Base-by-base conservation (phyloP, 1,284 basidiomycete genomes). In the Pyrrhoderma lamaoense region DNA sequence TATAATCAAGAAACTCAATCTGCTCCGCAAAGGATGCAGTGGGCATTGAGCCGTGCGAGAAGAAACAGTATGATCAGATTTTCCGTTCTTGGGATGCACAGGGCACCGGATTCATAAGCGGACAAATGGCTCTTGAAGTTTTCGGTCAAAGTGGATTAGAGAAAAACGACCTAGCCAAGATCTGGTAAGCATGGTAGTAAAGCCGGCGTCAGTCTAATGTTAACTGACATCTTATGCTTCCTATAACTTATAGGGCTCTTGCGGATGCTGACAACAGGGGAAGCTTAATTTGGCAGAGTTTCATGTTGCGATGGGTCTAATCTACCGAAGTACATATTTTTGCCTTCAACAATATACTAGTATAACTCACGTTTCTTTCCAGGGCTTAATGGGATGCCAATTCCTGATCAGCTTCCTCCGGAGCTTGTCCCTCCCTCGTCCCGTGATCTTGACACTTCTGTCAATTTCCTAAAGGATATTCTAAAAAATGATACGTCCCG, bases 251-350 rank as follows among this genome's bases (percentile, higher is more conserved):
- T 59, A 94, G 92, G 92, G 85, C 82, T 25, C 76, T 96, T 8
- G 89, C 92, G 22, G 93, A 97, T 67, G 77, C 79, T 38, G 87
- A 93, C 60, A 92, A 96, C 69, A 82, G 91, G 93, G 93, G 27
- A 94, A 93, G 68, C 79, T 97, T 52, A 98, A 97, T 64, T 74
- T 95, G 42, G 89, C 92, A 21, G 95, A 99, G 66, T 99, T 99
- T 67, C 93, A 99, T 65, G 90, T 98, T 51, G 96, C 95, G 1
- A 99, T 99, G 95, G 94, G 91, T 54, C 74, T 99, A 52, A 97
- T 99, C 64, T 98, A 95, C 70, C 84, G 95, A 62, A 79, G 93
- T 94, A 68, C 60, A 13, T 79, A 8, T 42, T 51, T 51, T 39
- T 38, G 23, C 18, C 11, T 35, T n/a, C 25, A 37, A 42, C 49